Conservation (phyloP, 192 early-diverging fungal genomes). For the Coemansia sp. region DNA sequence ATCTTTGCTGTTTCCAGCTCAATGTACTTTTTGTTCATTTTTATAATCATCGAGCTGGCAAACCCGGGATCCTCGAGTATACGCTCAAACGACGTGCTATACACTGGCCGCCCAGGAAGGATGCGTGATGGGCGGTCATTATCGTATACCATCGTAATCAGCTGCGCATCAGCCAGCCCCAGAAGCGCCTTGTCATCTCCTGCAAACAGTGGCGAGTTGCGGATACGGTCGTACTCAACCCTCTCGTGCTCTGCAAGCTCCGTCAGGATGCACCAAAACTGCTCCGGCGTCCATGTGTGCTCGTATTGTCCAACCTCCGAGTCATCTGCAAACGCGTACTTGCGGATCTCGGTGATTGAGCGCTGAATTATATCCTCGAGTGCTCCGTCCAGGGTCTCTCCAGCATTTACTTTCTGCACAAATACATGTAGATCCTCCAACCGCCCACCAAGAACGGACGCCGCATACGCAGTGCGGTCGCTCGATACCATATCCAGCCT, state of each 20-base stretch:
- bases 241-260: constrained; percentile 61
- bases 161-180: constrained; percentile 86
- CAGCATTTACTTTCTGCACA: constrained; percentile 84
- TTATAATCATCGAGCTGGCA: constrained; percentile 77
- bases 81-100: constrained; percentile 73
- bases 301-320: constrained; percentile 36
- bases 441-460: constrained; percentile 82
- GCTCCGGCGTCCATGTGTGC: constrained; percentile 77
- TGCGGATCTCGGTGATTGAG: constrained; percentile 83
- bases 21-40: constrained; percentile 62
- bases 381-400: constrained; percentile 61
- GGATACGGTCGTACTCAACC: constrained; percentile 82
- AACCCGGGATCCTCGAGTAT: constrained; percentile 71
- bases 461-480: constrained; percentile 45
- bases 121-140: constrained; percentile 84
- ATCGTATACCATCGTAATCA: constrained; percentile 77
- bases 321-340: constrained; percentile 77
- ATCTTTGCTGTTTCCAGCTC: constrained; percentile 62
- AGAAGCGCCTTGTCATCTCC: constrained; percentile 78
- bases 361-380: constrained; percentile 81
- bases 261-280: constrained; percentile 89
- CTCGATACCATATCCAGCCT: constrained; percentile 24
- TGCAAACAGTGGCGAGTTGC: constrained; percentile 79
- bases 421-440: constrained; percentile 87
- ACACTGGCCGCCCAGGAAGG: constrained; percentile 81